Conservation (phyloP, 805 yeast species). For the Candida taoyuanica region DNA sequence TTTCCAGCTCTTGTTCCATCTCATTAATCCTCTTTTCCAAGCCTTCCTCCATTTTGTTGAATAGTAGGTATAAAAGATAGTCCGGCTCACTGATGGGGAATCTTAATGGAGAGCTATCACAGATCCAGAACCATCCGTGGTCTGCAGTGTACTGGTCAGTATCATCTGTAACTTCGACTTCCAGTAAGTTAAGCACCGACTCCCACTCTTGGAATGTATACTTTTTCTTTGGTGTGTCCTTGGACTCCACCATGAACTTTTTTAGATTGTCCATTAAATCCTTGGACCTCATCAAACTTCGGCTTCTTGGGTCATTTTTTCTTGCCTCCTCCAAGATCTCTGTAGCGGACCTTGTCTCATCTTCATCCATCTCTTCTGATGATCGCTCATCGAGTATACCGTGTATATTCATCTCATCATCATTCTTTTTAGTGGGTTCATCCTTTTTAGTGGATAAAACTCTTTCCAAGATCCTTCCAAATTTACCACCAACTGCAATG, state of each 20-base stretch:
- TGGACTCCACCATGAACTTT: slow-evolving; percentile 14
- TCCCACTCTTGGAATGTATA: slow-evolving; percentile 54
- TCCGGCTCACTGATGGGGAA: slow-evolving; percentile 67
- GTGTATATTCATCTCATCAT: neutral
- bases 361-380: slow-evolving; percentile 5
- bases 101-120: slow-evolving; percentile 61
- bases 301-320: neutral
- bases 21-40: slow-evolving; percentile 6
- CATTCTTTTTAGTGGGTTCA: neutral
- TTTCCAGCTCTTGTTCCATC: slow-evolving; percentile 7
- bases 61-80: slow-evolving; percentile 43
- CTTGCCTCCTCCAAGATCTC: slow-evolving; percentile 13
- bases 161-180: slow-evolving; percentile 25
- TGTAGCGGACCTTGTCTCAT: slow-evolving; percentile 14
- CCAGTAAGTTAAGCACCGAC: slow-evolving; percentile 31
- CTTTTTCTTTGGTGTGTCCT: slow-evolving; percentile 26
- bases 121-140: slow-evolving; percentile 53
- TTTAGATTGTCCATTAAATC: slow-evolving; percentile 22
- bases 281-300: slow-evolving; percentile 4
- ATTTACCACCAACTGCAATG: slow-evolving; percentile 20
- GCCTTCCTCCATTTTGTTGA: slow-evolving; percentile 22
- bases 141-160: slow-evolving; percentile 7
- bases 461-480: slow-evolving; percentile 5
- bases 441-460: slow-evolving; percentile 4
- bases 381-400: slow-evolving; percentile 3